These are phyloP conservation scores for Yamadazyma dendronema DNA, from an alignment of 1,139 yeast species.

Conservation along the genomic window DNA sequence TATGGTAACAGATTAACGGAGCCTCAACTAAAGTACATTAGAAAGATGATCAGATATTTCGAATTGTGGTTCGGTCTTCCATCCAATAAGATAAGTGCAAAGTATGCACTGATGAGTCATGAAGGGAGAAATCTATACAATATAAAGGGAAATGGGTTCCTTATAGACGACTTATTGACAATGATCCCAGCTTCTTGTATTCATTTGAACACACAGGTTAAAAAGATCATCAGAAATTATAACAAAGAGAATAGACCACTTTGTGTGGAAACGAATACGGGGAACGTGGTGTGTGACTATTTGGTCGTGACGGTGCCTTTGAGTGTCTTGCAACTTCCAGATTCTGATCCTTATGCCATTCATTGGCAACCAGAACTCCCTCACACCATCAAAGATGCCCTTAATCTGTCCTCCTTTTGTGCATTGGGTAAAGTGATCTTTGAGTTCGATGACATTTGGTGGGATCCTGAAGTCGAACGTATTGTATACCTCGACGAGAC, in stretches of 20 bases:
- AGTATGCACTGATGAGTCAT: slow-evolving; percentile 62
- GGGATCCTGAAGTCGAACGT: slow-evolving; percentile 58
- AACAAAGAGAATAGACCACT: slow-evolving; percentile 14
- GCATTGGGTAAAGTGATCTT: slow-evolving; percentile 75
- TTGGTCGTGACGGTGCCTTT: slow-evolving; percentile 75
- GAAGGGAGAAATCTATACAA: slow-evolving; percentile 76
- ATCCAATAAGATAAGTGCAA: slow-evolving; percentile 65
- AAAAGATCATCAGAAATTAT: slow-evolving; percentile 30
- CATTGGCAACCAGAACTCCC: slow-evolving; percentile 65
- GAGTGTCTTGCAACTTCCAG: slow-evolving; percentile 51
- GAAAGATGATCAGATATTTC: slow-evolving; percentile 51
- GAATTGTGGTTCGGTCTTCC: slow-evolving; percentile 82
- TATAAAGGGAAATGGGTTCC: slow-evolving; percentile 52
- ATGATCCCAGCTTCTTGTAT: slow-evolving; percentile 42
- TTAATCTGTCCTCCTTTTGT: slow-evolving; percentile 59
- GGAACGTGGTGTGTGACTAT: slow-evolving; percentile 41
- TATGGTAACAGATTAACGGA: slow-evolving; percentile 48
- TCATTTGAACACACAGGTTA: slow-evolving; percentile 46
- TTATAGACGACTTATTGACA: slow-evolving; percentile 45
- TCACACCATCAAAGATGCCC: slow-evolving; percentile 35
- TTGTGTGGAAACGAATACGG: slow-evolving; percentile 21
- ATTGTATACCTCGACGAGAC: slow-evolving; percentile 43
- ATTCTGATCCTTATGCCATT: slow-evolving; percentile 43
- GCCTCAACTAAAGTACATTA: slow-evolving; percentile 50
- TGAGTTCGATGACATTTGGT: slow-evolving; percentile 66